Conservation (phyloP, 2,329 filamentous ascomycete species). For the Graphilbum ipis-grandicollis region DNA sequence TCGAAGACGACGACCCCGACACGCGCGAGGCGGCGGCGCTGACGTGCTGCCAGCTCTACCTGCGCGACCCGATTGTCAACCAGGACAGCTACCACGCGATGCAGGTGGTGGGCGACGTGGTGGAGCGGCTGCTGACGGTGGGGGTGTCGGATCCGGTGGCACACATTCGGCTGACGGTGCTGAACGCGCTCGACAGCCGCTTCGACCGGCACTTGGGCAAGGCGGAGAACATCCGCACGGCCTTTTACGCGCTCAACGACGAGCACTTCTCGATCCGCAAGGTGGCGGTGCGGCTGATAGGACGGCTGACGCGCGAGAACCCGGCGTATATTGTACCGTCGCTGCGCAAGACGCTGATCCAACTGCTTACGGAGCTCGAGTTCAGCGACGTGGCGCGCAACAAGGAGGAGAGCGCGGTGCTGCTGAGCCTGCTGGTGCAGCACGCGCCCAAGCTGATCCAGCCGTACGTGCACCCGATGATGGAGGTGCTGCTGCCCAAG, state of each 20-base stretch:
- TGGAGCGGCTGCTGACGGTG: constrained; percentile 88
- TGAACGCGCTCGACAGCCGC: constrained; percentile 75
- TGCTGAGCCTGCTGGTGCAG: constrained; percentile 81
- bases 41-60: constrained; percentile 94
- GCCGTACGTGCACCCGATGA: constrained; percentile 93
- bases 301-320: constrained; percentile 76
- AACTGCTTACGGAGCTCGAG: constrained; percentile 88
- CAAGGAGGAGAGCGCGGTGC: constrained; percentile 89
- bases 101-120: constrained; percentile 93
- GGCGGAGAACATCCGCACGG: constrained; percentile 86
- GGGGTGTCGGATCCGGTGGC: constrained; percentile 84
- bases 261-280: constrained; percentile 86
- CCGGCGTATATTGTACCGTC: constrained; percentile 97
- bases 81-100: constrained; percentile 95
- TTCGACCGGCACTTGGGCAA: constrained; percentile 96
- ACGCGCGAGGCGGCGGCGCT: constrained; percentile 88
- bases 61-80: constrained; percentile 91
- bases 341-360: constrained; percentile 82
- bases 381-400: constrained; percentile 88
- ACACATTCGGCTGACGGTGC: constrained; percentile 73
- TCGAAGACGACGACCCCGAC: constrained; percentile 86
- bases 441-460: constrained; percentile 88
- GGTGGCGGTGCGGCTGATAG: constrained; percentile 90
- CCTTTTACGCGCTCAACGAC: constrained; percentile 92
- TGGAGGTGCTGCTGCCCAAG: constrained; percentile 85